phyloP scores from a whole-genome alignment of 2,329 filamentous ascomycete species.

The Cordyceps cateniannulata region DNA sequence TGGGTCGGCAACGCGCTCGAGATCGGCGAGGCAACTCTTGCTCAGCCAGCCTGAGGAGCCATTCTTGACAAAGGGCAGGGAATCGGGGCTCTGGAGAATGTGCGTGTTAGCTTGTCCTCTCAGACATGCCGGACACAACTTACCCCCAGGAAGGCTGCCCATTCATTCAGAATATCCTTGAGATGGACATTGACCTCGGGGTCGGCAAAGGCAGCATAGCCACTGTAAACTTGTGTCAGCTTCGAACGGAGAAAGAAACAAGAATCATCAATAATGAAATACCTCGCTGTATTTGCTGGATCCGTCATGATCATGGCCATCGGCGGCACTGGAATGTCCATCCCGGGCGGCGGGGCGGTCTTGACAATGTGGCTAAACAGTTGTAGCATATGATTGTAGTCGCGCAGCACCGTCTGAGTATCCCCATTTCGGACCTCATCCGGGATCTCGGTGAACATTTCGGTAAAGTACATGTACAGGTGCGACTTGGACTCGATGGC shows the following conservation, averaged over 20 bases:
- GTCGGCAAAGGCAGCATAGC: constrained; percentile 1
- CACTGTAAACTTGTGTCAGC: neutral
- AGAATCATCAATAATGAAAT: no score
- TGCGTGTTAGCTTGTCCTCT: neutral
- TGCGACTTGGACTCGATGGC: constrained; percentile 4
- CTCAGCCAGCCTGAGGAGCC: constrained; percentile 50
- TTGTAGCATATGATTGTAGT: constrained; percentile 3
- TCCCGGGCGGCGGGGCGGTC: constrained; percentile 28
- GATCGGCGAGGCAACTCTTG: constrained; percentile 36
- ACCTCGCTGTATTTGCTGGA: constrained; percentile 47
- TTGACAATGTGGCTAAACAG: constrained; percentile 7
- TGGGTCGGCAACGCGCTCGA: constrained; percentile 46
- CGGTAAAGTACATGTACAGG: constrained; percentile 11
- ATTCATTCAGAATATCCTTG: constrained; percentile 8
- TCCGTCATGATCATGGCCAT: constrained; percentile 27
- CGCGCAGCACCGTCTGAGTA: neutral
- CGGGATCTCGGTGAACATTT: constrained; percentile 5
- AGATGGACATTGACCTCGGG: neutral
- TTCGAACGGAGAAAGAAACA: neutral
- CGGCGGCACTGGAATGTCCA: neutral
- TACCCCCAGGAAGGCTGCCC: constrained; percentile 1
- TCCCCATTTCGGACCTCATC: neutral
- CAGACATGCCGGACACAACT: neutral
- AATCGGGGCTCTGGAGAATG: constrained; percentile 37
- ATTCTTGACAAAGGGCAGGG: constrained; percentile 40